Conservation (phyloP, 192 early-diverging fungal species). For the Mortierella alpina region DNA sequence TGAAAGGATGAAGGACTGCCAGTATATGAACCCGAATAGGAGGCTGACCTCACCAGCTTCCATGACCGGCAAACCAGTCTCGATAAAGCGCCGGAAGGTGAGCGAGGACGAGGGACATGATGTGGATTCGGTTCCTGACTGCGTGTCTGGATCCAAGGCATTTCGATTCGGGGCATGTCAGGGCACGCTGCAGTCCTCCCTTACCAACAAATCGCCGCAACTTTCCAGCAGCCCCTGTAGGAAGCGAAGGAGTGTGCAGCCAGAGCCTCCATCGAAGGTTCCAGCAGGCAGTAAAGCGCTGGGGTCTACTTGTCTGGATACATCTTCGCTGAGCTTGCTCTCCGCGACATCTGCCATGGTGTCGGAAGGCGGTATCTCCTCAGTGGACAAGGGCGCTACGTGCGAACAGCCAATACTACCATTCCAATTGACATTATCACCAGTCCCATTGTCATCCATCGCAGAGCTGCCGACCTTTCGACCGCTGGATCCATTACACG, state of each 20-base stretch:
- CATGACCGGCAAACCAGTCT: conserved; percentile 8
- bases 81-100: conserved; percentile 27
- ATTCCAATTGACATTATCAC: neutral
- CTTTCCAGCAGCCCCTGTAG: conserved; percentile 23
- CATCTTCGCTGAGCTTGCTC: conserved; percentile 35
- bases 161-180: neutral
- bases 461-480: too few relatives aligned
- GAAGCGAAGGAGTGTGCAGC: conserved; percentile 25
- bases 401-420: neutral
- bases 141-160: too few relatives aligned
- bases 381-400: neutral
- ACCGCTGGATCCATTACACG: too few relatives aligned
- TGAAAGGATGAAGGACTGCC: neutral
- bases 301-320: conserved; percentile 11
- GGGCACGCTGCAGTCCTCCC: neutral
- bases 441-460: too few relatives aligned
- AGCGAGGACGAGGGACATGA: conserved; percentile 16
- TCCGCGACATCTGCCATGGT: conserved; percentile 34
- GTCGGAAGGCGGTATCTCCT: conserved; percentile 12
- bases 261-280: conserved; percentile 4
- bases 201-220: neutral
- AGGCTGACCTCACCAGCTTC: neutral
- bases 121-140: too few relatives aligned
- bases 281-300: neutral
- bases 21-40: neutral